Conservation (phyloP, 352 stramenopile species). For the Thraustochytrium sp. region DNA sequence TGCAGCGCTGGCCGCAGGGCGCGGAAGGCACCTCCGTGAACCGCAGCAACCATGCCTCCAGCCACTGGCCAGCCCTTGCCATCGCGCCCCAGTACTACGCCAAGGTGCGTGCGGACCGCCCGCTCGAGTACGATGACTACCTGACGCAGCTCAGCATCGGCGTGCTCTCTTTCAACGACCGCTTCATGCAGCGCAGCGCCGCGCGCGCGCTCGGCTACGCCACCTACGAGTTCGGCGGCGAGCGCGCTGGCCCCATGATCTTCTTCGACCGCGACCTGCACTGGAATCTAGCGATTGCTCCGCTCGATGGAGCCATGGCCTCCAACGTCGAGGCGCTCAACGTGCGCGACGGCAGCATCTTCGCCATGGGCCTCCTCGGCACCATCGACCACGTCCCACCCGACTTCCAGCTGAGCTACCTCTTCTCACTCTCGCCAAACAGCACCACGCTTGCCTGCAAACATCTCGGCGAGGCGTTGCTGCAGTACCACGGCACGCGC, state of each 20-base stretch:
- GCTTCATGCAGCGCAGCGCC: slow-evolving; percentile 5
- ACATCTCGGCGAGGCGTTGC: background rate
- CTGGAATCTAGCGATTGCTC: background rate
- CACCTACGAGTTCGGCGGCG: background rate
- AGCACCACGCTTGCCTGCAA: background rate
- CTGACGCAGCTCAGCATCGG: background rate
- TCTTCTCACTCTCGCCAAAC: background rate
- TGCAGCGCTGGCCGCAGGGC: background rate
- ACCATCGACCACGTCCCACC: background rate
- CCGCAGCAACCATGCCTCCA: background rate
- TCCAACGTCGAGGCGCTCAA: background rate
- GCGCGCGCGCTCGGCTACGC: background rate
- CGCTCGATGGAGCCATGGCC: background rate
- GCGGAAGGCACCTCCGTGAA: background rate
- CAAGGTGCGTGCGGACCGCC: background rate
- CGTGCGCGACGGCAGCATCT: background rate
- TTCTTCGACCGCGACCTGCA: background rate
- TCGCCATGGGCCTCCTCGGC: background rate
- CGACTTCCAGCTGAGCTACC: background rate
- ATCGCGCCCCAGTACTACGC: background rate
- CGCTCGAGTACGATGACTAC: background rate
- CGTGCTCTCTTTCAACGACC: background rate
- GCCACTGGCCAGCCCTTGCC: background rate
- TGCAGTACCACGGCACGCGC: background rate
- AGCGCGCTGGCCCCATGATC: slow-evolving; percentile 2